Percentiles rank a stretch among this genome's conserved stretches.
phyloP scores from a whole-genome alignment of 352 stramenopile genomes.

The Thalassiosira livingstoniorum region DNA sequence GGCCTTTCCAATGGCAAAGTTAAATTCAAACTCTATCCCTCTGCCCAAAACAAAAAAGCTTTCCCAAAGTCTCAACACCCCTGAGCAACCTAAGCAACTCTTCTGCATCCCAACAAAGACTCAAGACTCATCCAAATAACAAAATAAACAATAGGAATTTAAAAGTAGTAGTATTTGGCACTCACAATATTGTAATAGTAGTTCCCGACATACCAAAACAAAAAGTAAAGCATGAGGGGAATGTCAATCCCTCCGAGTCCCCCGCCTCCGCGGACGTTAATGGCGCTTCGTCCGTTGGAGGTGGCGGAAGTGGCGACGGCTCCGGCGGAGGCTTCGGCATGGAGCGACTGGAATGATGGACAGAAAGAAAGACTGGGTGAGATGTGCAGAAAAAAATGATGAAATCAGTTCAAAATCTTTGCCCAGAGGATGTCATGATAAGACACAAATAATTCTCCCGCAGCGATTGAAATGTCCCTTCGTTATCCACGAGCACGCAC shows the following conservation, averaged over 20 bases:
- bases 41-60: no score
- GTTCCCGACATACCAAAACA: constrained; percentile 88
- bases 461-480: no score
- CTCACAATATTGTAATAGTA: constrained; percentile 80
- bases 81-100: no score
- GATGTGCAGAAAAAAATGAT: constrained; percentile 5
- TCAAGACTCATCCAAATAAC: neutral
- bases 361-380: neutral
- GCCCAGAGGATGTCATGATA: constrained; percentile 1
- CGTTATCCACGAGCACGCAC: no score
- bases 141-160: neutral
- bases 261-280: constrained; percentile 61
- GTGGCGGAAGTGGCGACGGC: neutral
- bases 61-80: no score
- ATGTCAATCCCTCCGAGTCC: constrained; percentile 70
- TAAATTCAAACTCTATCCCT: no score
- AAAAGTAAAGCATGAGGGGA: constrained; percentile 85
- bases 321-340: neutral
- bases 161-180: no score
- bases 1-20: no score
- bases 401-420: neutral
- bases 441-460: no score
- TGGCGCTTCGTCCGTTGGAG: constrained; percentile 33
- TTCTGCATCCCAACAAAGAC: neutral
- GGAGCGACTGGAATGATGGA: neutral